Evolutionary conservation across 176 grass and related monocot genomes (phyloP).

Genomic region (Oryza rufipogon): DNA sequence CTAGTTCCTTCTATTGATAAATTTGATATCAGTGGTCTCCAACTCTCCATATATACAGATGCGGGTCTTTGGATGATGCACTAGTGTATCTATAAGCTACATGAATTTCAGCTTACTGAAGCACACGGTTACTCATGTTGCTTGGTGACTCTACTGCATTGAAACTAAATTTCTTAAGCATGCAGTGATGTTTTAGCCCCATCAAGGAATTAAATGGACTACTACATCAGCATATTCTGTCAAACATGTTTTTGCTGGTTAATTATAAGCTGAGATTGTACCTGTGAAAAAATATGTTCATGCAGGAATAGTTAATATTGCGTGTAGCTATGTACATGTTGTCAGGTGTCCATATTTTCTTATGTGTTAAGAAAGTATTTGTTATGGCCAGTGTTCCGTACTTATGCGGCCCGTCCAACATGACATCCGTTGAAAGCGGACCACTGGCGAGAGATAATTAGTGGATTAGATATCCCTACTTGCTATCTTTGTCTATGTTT

Average conservation of each 20-base stretch:
- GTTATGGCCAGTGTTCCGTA: not conserved
- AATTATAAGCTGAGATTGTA: slow-evolving; percentile 17
- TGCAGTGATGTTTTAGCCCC: slow-evolving; percentile 1
- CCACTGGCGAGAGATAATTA: not conserved
- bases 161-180: not conserved
- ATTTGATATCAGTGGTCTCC: not conserved
- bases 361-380: slow-evolving; percentile 26
- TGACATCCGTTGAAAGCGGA: not conserved
- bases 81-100: slow-evolving; percentile 15
- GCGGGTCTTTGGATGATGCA: not conserved
- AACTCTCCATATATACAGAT: not conserved
- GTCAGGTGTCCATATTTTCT: slow-evolving; percentile 1
- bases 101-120: not conserved
- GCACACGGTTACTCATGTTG: slow-evolving; percentile 11
- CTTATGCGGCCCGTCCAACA: not conserved
- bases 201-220: not conserved
- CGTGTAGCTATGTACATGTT: slow-evolving; percentile 7
- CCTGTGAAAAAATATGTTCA: slow-evolving; percentile 3
- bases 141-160: slow-evolving; percentile 10
- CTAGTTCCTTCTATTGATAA: slow-evolving; percentile 13
- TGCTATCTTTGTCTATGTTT: not conserved
- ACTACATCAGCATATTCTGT: slow-evolving; percentile 20
- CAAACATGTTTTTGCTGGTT: slow-evolving; percentile 15
- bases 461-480: not conserved
- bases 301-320: slow-evolving; percentile 13